Percentiles rank a stretch among this genome's conserved stretches.
Evolutionary conservation across 306 rosid species (phyloP).

Genomic region (Gillenia trifoliata): DNA sequence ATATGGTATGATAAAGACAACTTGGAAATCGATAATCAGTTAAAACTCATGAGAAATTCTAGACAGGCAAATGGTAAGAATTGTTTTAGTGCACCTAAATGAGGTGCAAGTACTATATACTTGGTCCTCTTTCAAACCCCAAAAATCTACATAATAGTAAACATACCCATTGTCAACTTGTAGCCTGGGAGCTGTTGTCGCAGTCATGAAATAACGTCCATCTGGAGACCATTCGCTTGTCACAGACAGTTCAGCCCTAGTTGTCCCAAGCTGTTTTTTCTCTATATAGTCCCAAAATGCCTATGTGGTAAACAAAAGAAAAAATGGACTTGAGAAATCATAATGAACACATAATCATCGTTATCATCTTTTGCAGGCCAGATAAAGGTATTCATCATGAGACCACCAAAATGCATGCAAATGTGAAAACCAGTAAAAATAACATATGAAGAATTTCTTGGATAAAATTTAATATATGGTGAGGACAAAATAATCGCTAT

Average conservation of each 20-base stretch:
- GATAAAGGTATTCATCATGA: not conserved
- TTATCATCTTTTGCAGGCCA: not conserved
- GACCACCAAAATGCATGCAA: not conserved
- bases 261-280: slow-evolving; percentile 60
- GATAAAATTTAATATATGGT: not conserved
- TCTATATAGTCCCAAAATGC: slow-evolving; percentile 87
- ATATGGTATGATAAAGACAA: slow-evolving; percentile 1
- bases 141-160: not conserved
- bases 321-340: slow-evolving; percentile 14
- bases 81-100: not conserved
- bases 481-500: not conserved
- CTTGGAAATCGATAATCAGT: not conserved
- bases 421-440: not conserved
- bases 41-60: not conserved
- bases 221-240: slow-evolving; percentile 96
- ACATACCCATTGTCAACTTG: slow-evolving; percentile 94
- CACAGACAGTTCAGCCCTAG: slow-evolving; percentile 87
- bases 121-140: not conserved
- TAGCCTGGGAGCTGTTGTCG: slow-evolving; percentile 96
- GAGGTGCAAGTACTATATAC: not conserved
- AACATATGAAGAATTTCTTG: not conserved
- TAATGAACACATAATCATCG: not conserved
- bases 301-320: slow-evolving; percentile 36
- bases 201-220: slow-evolving; percentile 95
- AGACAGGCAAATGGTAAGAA: not conserved